phyloP scores from a whole-genome alignment of 306 rosid genomes.

The Gastrolobium villosum region DNA sequence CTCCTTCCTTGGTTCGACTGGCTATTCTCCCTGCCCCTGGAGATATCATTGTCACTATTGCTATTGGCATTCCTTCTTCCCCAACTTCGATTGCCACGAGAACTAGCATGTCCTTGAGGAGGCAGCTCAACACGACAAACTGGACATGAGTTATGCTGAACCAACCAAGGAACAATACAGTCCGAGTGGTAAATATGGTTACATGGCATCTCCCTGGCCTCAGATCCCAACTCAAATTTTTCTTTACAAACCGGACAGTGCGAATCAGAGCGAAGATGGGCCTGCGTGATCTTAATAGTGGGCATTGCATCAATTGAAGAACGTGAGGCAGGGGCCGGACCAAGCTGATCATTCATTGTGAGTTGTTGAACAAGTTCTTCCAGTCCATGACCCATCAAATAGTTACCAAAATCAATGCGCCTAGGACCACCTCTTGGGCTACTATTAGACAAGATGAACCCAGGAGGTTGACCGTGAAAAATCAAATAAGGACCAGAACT shows the following conservation, averaged over 20 bases:
- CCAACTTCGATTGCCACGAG: slow-evolving; percentile 30
- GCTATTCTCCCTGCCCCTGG: slow-evolving; percentile 39
- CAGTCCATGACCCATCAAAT: slow-evolving; percentile 54
- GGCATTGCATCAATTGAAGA: no score
- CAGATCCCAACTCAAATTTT: no score
- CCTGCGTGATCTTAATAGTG: no score
- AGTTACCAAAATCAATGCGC: slow-evolving; percentile 42
- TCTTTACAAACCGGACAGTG: no score
- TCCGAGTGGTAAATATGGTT: slow-evolving; percentile 69
- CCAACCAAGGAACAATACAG: slow-evolving; percentile 71
- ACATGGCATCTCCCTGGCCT: slow-evolving; percentile 58
- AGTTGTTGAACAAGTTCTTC: slow-evolving; percentile 66
- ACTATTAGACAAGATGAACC: slow-evolving; percentile 37
- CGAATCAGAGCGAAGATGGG: no score
- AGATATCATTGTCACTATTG: slow-evolving; percentile 22
- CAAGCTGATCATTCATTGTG: slow-evolving; percentile 54
- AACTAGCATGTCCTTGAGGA: slow-evolving; percentile 32
- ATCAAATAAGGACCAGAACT: slow-evolving; percentile 53
- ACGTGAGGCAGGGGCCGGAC: slow-evolving; percentile 64
- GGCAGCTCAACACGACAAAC: slow-evolving; percentile 70
- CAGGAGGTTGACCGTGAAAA: slow-evolving; percentile 60
- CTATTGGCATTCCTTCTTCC: slow-evolving; percentile 40
- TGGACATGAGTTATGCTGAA: slow-evolving; percentile 67
- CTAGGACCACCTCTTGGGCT: slow-evolving; percentile 52
- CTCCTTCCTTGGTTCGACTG: slow-evolving; percentile 56